Percentiles rank a stretch among this genome's conserved stretches.
Evolutionary conservation across 306 rosid genomes (phyloP).

Genomic region (Cucumis melo): DNA sequence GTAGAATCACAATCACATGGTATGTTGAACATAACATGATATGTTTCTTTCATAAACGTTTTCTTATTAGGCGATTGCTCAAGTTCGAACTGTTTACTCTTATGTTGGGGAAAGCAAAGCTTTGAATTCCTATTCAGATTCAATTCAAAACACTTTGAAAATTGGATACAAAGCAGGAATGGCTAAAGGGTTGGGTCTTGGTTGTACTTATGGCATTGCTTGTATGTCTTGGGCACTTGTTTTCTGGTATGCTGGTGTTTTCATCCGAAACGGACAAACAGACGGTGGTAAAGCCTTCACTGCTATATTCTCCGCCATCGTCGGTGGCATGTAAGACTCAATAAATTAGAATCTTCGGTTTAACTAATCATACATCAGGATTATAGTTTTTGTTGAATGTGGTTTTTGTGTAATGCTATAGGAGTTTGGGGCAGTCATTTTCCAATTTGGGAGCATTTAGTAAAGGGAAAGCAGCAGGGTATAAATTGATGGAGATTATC

Average conservation of each 20-base stretch:
- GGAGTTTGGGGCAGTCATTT: conserved; percentile 99
- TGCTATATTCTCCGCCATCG: conserved; percentile 94
- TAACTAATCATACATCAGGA: neutral
- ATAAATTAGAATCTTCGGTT: neutral
- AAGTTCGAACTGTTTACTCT: conserved; percentile 91
- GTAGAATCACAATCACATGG: neutral
- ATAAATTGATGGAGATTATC: conserved; percentile 88
- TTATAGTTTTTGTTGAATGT: neutral
- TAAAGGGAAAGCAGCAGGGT: conserved; percentile 94
- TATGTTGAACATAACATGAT: neutral
- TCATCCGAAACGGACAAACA: conserved; percentile 82
- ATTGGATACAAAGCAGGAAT: conserved; percentile 98
- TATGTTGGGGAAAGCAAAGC: conserved; percentile 96
- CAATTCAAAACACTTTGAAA: conserved; percentile 81
- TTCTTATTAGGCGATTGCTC: conserved; percentile 61
- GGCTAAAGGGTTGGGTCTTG: conserved; percentile 95
- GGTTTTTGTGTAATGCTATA: conserved; percentile 12
- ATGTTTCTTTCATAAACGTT: neutral
- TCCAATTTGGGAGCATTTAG: conserved; percentile 95
- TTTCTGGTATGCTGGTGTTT: conserved; percentile 97
- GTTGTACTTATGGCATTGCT: conserved; percentile 98
- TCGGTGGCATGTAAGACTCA: conserved; percentile 86
- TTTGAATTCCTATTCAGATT: conserved; percentile 86
- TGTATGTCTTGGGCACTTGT: conserved; percentile 99
- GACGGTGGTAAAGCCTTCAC: conserved; percentile 99